Percentiles rank a stretch among this genome's conserved stretches.
These are phyloP conservation scores for Ilex aquifolium DNA, from an alignment of 257 asterid genomes.

Conservation along the genomic window DNA sequence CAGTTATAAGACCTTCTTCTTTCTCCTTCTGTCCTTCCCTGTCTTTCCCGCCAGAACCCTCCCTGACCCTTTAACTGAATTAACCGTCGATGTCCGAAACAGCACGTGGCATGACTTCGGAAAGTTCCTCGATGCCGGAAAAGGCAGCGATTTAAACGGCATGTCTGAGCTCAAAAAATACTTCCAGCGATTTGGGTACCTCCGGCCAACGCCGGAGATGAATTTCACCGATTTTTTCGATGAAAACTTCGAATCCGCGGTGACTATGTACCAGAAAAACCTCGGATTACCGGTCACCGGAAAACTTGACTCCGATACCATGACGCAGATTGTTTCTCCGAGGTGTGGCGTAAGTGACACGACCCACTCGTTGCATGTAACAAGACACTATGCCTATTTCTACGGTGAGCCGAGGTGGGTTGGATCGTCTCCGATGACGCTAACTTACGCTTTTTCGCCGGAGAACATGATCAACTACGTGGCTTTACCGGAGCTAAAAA, in stretches of 20 bases:
- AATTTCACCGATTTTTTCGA: slow-evolving; percentile 56
- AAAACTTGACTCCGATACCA: slow-evolving; percentile 47
- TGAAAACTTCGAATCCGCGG: slow-evolving; percentile 48
- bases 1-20: slow-evolving; percentile 28
- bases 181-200: slow-evolving; percentile 78
- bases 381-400: slow-evolving; percentile 46
- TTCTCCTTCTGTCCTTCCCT: slow-evolving; percentile 27
- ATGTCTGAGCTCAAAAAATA: slow-evolving; percentile 75
- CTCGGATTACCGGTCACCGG: slow-evolving; percentile 52
- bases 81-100: slow-evolving; percentile 20
- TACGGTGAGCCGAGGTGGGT: slow-evolving; percentile 65
- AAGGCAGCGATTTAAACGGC: slow-evolving; percentile 55
- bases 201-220: slow-evolving; percentile 11
- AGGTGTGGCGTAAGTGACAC: slow-evolving; percentile 67
- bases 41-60: slow-evolving; percentile 37
- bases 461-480: slow-evolving; percentile 42
- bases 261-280: slow-evolving; percentile 46
- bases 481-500: slow-evolving; percentile 21
- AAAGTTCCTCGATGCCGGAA: slow-evolving; percentile 56
- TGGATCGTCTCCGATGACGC: slow-evolving; percentile 31
- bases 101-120: slow-evolving; percentile 55
- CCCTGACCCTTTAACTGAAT: slow-evolving; percentile 23
- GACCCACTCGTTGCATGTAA: slow-evolving; percentile 18
- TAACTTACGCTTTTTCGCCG: slow-evolving; percentile 69
- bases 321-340: slow-evolving; percentile 46